Percentiles rank a stretch among this genome's conserved stretches.
phyloP scores from a whole-genome alignment of 768 basidiomycete species.

The Coprinellus micaceus region DNA sequence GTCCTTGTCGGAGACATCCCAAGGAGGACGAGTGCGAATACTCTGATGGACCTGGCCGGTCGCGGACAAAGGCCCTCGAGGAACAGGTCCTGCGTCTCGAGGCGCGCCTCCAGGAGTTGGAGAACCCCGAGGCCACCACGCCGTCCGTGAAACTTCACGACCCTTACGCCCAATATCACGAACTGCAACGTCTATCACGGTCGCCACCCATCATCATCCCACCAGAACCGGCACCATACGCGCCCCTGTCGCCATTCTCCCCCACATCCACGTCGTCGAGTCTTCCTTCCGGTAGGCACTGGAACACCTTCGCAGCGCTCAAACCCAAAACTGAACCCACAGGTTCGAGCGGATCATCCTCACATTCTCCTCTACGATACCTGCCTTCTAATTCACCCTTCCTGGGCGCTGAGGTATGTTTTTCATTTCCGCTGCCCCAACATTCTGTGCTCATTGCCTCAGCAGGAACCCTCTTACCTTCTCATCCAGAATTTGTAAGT shows the following conservation, averaged over 20 bases:
- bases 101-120: slow-evolving; percentile 53
- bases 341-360: slow-evolving; percentile 42
- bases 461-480: slow-evolving; percentile 37
- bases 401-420: slow-evolving; percentile 37
- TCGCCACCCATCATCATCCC: slow-evolving; percentile 31
- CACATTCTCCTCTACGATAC: slow-evolving; percentile 35
- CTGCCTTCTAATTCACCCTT: slow-evolving; percentile 31
- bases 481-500: slow-evolving; percentile 38
- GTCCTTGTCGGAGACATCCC: slow-evolving; percentile 56
- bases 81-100: slow-evolving; percentile 55
- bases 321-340: slow-evolving; percentile 38
- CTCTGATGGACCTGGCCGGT: slow-evolving; percentile 57
- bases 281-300: slow-evolving; percentile 45
- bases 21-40: slow-evolving; percentile 71
- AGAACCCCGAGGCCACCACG: slow-evolving; percentile 45
- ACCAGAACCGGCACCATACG: slow-evolving; percentile 25
- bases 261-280: slow-evolving; percentile 42
- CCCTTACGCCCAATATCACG: slow-evolving; percentile 40
- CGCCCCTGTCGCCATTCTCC: slow-evolving; percentile 40
- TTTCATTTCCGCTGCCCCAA: not conserved
- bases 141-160: slow-evolving; percentile 49
- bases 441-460: slow-evolving; percentile 9
- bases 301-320: slow-evolving; percentile 34
- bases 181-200: slow-evolving; percentile 29
- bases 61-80: slow-evolving; percentile 57